Conservation (phyloP, 2,329 filamentous ascomycete species). For the Paecilomyces dactylethromorphus region DNA sequence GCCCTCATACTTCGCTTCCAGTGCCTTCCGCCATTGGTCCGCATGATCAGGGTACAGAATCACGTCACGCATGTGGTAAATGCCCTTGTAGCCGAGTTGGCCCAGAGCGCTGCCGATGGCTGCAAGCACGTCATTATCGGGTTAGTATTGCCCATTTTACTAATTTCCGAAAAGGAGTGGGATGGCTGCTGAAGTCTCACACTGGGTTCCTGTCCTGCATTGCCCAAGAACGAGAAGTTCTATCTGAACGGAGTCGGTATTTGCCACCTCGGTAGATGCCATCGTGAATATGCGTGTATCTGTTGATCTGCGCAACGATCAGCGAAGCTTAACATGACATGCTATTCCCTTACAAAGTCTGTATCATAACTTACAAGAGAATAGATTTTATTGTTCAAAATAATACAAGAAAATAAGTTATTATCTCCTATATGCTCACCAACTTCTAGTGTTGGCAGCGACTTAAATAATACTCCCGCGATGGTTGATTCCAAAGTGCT, state of each 20-base stretch:
- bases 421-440: too few species aligned
- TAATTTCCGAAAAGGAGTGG: too few species aligned
- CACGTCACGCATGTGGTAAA: not conserved
- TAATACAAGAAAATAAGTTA: too few species aligned
- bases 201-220: not conserved
- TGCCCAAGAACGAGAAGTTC: not conserved
- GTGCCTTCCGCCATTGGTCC: not conserved
- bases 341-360: too few species aligned
- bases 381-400: too few species aligned
- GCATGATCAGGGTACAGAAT: not conserved
- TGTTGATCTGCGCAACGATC: not conserved
- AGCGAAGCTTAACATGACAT: not conserved
- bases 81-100: not conserved
- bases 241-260: not conserved
- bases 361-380: too few species aligned
- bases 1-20: not conserved
- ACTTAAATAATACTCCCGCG: too few species aligned
- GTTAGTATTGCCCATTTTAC: not conserved
- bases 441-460: too few species aligned
- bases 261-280: not conserved
- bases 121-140: not conserved
- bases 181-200: too few species aligned
- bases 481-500: too few species aligned
- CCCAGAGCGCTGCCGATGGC: not conserved
- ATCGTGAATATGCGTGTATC: not conserved